Base-by-base conservation (phyloP, 148 eudicot species). In the Selenicereus undatus region DNA sequence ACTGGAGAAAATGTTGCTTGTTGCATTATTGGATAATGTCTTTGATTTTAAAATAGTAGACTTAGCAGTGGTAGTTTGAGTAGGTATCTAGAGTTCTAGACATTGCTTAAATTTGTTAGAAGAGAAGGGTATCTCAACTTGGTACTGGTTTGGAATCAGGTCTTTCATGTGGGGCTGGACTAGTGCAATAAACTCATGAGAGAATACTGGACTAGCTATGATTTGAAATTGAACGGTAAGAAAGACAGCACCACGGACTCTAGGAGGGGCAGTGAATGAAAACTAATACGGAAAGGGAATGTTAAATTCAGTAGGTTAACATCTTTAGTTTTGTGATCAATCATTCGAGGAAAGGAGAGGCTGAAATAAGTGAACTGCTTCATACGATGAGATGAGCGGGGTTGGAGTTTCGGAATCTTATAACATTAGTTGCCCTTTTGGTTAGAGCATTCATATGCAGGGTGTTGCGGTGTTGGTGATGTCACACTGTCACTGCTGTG, bases 31-130 rank as follows among this genome's bases (percentile, higher is more conserved):
- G 35, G 30, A 32, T 48, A 12, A 42, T 56, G 0, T 56, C 6
- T 2, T 39, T 8, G 12, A 45, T 60, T 60, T 66, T 11, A 66
- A 36, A 66, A 27, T 27, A 27, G 32, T 11, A 27, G n/a, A n/a
- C n/a, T n/a, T n/a, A n/a, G n/a, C n/a, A n/a, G n/a, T n/a, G n/a
- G 71, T 66, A 29, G 71, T 66, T 66, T 66, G 17, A 66, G 71
- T 66, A 66, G 35, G 27, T n/a, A 64, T 64, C 12, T 24, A 64
- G 24, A 64, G 12, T 7, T 65, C 30, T 65, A 18, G 20, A 22
- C 21, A 60, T 32, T 32, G 32, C 8, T 62, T 39, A 39, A 39
- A 39, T 39, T 62, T 62, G 29, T 62, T 4, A 20, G n/a, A 17
- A 32, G 60, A 54, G 4, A 13, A 54, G 20, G 60, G 20, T 4